Evolutionary conservation across 2,329 filamentous ascomycete species (phyloP).

Genomic region (Neoscytalidium dimidiatum): DNA sequence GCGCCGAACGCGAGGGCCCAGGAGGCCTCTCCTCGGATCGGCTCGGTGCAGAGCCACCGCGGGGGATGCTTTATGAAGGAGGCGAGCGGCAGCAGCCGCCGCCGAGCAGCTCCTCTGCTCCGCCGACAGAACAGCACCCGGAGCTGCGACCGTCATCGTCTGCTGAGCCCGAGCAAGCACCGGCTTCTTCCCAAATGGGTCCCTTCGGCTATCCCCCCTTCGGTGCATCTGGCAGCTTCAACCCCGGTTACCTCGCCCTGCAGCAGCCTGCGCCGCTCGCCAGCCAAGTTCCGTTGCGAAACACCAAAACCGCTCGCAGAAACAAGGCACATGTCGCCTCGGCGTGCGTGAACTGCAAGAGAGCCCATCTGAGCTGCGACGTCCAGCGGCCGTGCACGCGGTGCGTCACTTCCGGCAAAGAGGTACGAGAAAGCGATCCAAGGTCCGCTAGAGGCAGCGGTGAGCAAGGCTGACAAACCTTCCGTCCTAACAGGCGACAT

Average conservation of each 20-base stretch:
- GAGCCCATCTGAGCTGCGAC: slow-evolving; percentile 70
- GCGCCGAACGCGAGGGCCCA: neutral
- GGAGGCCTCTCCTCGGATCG: slow-evolving; percentile 8
- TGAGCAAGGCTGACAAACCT: neutral
- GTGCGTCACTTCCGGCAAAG: slow-evolving; percentile 75
- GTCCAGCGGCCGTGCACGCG: slow-evolving; percentile 75
- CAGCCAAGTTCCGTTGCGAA: slow-evolving; percentile 22
- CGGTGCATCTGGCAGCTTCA: slow-evolving; percentile 3
- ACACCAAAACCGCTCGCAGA: slow-evolving; percentile 39
- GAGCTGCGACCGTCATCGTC: slow-evolving; percentile 10
- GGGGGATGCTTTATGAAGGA: slow-evolving; percentile 19
- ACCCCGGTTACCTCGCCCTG: slow-evolving; percentile 12
- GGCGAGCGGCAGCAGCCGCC: slow-evolving; percentile 15
- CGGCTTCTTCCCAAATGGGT: slow-evolving; percentile 15
- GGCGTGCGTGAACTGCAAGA: slow-evolving; percentile 83
- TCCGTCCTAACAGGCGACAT: slow-evolving; percentile 60
- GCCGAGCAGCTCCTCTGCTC: slow-evolving; percentile 4
- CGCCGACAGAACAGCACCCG: neutral
- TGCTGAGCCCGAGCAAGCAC: slow-evolving; percentile 11
- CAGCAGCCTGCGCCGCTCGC: slow-evolving; percentile 8
- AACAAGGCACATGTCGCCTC: slow-evolving; percentile 82
- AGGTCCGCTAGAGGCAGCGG: neutral
- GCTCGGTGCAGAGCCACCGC: slow-evolving; percentile 12
- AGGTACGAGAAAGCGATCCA: slow-evolving; percentile 38
- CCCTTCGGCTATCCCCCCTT: slow-evolving; percentile 17